These are phyloP conservation scores for Alternaria sp. DNA, from an alignment of 2,329 filamentous ascomycete genomes.

Conservation along the genomic window DNA sequence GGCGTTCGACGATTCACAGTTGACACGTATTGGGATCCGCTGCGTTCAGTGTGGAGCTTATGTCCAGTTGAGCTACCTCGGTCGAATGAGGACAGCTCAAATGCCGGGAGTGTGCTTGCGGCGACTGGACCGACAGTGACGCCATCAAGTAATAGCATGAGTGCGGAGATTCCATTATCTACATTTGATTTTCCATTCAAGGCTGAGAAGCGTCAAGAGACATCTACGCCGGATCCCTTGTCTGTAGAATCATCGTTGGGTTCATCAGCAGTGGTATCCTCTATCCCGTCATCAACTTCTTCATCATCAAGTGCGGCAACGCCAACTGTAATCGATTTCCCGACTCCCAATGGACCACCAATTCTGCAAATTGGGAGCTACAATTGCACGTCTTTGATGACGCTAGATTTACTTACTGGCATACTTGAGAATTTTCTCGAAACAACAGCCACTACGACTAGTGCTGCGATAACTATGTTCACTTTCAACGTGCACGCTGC, in stretches of 20 bases:
- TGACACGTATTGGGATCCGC: constrained; percentile 71
- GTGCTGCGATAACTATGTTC: constrained; percentile 63
- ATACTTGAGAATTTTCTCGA: constrained; percentile 64
- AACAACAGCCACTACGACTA: constrained; percentile 63
- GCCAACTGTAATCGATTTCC: constrained; percentile 29
- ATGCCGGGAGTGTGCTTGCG: constrained; percentile 16
- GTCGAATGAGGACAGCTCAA: constrained; percentile 17
- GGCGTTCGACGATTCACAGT: constrained; percentile 66
- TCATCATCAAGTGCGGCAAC: constrained; percentile 23
- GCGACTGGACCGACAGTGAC: constrained; percentile 24
- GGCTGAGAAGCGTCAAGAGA: constrained; percentile 24
- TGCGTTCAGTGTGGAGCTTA: constrained; percentile 64
- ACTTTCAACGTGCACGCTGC: constrained; percentile 69
- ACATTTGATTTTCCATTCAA: constrained; percentile 16
- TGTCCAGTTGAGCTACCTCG: constrained; percentile 66
- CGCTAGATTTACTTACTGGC: constrained; percentile 59
- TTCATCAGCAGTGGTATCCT: constrained; percentile 5
- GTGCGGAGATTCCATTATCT: constrained; percentile 29
- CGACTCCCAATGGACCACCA: constrained; percentile 35
- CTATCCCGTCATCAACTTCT: constrained; percentile 8
- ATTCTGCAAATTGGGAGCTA: constrained; percentile 61
- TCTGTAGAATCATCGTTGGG: constrained; percentile 7
- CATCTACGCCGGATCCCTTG: constrained; percentile 9
- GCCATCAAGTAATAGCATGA: constrained; percentile 28
- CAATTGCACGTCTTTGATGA: constrained; percentile 62